Conservation (phyloP, 164 flowering plant species). For the Liriodendron chinense region DNA sequence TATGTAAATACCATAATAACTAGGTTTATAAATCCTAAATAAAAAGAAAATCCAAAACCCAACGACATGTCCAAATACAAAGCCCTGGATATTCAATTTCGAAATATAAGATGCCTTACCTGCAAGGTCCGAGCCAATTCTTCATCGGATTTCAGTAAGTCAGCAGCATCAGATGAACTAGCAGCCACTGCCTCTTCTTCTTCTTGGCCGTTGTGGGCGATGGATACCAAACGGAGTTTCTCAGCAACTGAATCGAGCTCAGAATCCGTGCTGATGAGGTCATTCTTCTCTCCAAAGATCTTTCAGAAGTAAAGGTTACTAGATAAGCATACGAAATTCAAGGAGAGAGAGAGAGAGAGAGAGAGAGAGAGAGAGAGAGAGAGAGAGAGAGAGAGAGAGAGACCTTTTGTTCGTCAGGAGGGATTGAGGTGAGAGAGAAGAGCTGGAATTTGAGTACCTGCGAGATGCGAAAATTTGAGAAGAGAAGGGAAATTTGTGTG, state of each 20-base stretch:
- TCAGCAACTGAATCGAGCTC: constrained; percentile 56
- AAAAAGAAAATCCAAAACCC: too few relatives aligned
- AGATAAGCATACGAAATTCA: neutral
- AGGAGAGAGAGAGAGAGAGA: neutral
- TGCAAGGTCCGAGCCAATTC: constrained; percentile 88
- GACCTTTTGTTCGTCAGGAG: constrained; percentile 87
- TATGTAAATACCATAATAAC: too few relatives aligned
- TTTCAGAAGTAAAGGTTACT: constrained; percentile 10
- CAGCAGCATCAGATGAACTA: constrained; percentile 13
- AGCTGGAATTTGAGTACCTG: constrained; percentile 88
- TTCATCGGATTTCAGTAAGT: constrained; percentile 50
- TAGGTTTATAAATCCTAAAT: too few relatives aligned
- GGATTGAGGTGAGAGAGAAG: constrained; percentile 81
- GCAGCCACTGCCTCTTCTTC: constrained; percentile 11
- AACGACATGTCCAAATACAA: neutral
- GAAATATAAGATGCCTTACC: constrained; percentile 26
- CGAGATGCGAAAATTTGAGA: constrained; percentile 2
- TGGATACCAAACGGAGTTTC: constrained; percentile 54
- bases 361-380: neutral
- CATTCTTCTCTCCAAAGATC: constrained; percentile 56
- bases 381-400: constrained; percentile 2
- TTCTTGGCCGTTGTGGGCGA: constrained; percentile 8
- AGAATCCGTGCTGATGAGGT: constrained; percentile 42
- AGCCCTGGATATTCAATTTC: neutral
- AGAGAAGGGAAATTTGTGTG: neutral